Evolutionary conservation across 2,329 filamentous ascomycete species (phyloP).

Genomic region (Hymenoscyphus infarciens): DNA sequence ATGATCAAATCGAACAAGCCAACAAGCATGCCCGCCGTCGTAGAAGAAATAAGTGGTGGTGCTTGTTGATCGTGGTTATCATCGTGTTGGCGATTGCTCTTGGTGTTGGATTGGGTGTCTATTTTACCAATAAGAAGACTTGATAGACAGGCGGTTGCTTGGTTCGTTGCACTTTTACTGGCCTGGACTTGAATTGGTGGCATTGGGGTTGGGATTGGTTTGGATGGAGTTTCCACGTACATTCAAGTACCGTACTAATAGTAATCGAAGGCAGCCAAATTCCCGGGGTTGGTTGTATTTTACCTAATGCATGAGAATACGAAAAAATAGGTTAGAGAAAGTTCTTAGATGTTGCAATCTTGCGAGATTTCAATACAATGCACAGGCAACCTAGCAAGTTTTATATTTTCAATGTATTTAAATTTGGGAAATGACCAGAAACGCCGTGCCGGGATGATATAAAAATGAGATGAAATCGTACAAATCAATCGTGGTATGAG

Average conservation of each 20-base stretch:
- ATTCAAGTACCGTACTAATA: constrained; percentile 7
- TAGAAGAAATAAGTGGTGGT: constrained; percentile 81
- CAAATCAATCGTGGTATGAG: constrained; percentile 30
- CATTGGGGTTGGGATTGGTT: constrained; percentile 2
- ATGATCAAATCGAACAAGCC: constrained; percentile 64
- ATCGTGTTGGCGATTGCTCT: constrained; percentile 57
- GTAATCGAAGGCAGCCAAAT: neutral
- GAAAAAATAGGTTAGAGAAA: neutral
- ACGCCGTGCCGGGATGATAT: constrained; percentile 8
- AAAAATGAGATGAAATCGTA: constrained; percentile 6
- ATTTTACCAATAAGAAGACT: constrained; percentile 24
- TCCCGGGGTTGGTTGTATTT: neutral
- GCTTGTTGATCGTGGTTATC: constrained; percentile 57
- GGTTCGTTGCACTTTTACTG: neutral
- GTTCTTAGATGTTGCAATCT: neutral
- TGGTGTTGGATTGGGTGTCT: constrained; percentile 43
- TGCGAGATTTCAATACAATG: neutral
- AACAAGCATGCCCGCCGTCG: constrained; percentile 63
- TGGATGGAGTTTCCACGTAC: constrained; percentile 6
- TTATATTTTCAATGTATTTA: neutral
- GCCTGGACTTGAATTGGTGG: neutral
- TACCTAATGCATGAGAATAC: constrained; percentile 5
- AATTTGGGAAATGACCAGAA: constrained; percentile 2
- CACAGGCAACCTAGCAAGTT: neutral
- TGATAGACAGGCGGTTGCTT: neutral